Evolutionary conservation across 768 basidiomycete species (phyloP), one percentile per base, ranked within the genome.

Genomic region (Russula lepida): DNA sequence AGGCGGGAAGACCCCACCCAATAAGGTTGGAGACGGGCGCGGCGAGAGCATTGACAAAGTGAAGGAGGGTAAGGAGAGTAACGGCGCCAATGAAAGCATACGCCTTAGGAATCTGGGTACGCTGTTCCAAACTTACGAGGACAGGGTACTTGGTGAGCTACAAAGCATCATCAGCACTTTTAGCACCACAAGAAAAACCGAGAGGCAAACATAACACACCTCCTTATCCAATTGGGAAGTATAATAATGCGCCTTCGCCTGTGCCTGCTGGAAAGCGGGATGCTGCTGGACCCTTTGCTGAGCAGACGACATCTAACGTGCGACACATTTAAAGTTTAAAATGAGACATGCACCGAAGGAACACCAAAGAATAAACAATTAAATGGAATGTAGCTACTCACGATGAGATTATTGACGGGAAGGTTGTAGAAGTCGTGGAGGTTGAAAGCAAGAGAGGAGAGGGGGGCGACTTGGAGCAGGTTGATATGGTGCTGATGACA

Each of bases 141-240:
- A 88, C 79, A 23, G 92, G 88, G 74, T 94, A 98, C 79, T 91
- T 94, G 69, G 83, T 78, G 65, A 90, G 84, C 88, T 89, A 32
- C 49, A 52, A 15, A 52, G 52, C 21, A 33, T 28, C 50, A 50
- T 51, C 3, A 15, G n/a, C 39, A 11, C 15, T n/a, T 28, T 59
- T 11, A 52, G 50, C 32, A 9, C 12, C 52, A 47, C 54, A 41
- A 47, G 15, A 15, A 47, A 19, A 32, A 32, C 52, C 50, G n/a
- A 63, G 28, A 48, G 25, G 23, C 33, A 35, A 21, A n/a, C 49
- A 21, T 17, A 11, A 76, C 83, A 41, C 47, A 93, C 95, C 88
- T 98, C 95, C 74, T 97, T 97, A 80, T 98, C 95, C 70, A 98
- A 88, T 79, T 95, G 89, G 74, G 72, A 76, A 70, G 92, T 75